Evolutionary conservation across 129 eudicot genomes (phyloP).

Genomic region (Lactuca sativa): DNA sequence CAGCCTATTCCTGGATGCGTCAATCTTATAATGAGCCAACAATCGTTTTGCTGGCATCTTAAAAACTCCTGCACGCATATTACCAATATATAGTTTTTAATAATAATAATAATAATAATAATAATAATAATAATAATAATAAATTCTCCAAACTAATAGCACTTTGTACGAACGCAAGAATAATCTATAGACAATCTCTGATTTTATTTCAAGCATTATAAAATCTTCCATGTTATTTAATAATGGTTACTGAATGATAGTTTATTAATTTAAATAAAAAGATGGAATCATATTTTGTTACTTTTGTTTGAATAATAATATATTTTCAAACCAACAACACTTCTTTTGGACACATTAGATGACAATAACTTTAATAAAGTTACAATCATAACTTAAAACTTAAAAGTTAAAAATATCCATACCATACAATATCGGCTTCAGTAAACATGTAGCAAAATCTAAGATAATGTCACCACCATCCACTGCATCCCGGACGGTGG

Average conservation of each 20-base stretch:
- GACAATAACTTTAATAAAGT: too few relatives aligned
- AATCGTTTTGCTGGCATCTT: slow-evolving; percentile 85
- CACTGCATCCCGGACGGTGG: not conserved
- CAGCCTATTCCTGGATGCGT: slow-evolving; percentile 58
- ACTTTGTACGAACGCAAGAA: not conserved
- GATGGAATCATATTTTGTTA: too few relatives aligned
- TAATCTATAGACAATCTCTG: too few relatives aligned
- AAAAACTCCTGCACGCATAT: slow-evolving; percentile 60
- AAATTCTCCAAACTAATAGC: not conserved
- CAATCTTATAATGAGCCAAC: slow-evolving; percentile 93
- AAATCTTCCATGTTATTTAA: too few relatives aligned
- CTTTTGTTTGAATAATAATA: too few relatives aligned
- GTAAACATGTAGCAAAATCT: slow-evolving; percentile 57
- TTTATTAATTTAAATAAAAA: too few relatives aligned
- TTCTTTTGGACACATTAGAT: not conserved
- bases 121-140: too few relatives aligned
- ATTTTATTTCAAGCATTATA: too few relatives aligned
- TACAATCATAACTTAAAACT: not conserved
- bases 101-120: too few relatives aligned
- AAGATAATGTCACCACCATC: slow-evolving; percentile 24
- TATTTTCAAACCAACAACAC: not conserved
- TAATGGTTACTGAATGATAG: not conserved
- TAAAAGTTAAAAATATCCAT: slow-evolving; percentile 10
- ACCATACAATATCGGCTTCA: slow-evolving; percentile 89
- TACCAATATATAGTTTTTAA: not conserved